These are phyloP conservation scores for Candida tammaniensis DNA, from an alignment of 805 yeast species.

Conservation along the genomic window DNA sequence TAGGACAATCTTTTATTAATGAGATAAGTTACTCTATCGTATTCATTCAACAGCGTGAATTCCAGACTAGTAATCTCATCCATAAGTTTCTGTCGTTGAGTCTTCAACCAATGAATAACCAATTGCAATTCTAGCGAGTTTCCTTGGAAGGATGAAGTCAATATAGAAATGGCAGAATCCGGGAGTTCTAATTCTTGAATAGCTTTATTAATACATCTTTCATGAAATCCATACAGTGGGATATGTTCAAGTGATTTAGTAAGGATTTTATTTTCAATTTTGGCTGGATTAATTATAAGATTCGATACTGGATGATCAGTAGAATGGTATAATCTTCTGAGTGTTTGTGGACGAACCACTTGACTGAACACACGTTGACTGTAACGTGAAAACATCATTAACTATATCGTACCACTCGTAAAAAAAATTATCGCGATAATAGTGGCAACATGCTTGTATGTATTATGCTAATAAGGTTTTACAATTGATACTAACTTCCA, in stretches of 20 bases:
- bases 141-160: constrained; percentile 37
- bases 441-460: constrained; percentile 20
- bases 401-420: too few species aligned
- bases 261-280: constrained; percentile 42
- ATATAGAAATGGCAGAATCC: constrained; percentile 47
- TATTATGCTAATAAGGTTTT: constrained; percentile 2
- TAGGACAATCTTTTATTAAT: constrained; percentile 49
- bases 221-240: constrained; percentile 52
- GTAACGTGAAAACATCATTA: too few species aligned
- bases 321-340: constrained; percentile 38
- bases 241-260: constrained; percentile 38
- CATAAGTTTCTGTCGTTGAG: constrained; percentile 37
- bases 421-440: too few species aligned
- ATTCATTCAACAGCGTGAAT: constrained; percentile 31
- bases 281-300: constrained; percentile 24
- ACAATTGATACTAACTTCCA: constrained; percentile 3
- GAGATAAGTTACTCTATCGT: constrained; percentile 42
- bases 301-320: constrained; percentile 35
- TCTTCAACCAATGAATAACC: constrained; percentile 50
- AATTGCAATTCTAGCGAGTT: constrained; percentile 53
- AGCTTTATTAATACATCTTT: constrained; percentile 47
- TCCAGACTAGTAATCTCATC: constrained; percentile 15
- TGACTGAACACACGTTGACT: too few species aligned
- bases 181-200: constrained; percentile 47
- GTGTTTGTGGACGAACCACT: too few species aligned